Conservation (phyloP, 257 asterid genomes). For the Solanum lignicaule region DNA sequence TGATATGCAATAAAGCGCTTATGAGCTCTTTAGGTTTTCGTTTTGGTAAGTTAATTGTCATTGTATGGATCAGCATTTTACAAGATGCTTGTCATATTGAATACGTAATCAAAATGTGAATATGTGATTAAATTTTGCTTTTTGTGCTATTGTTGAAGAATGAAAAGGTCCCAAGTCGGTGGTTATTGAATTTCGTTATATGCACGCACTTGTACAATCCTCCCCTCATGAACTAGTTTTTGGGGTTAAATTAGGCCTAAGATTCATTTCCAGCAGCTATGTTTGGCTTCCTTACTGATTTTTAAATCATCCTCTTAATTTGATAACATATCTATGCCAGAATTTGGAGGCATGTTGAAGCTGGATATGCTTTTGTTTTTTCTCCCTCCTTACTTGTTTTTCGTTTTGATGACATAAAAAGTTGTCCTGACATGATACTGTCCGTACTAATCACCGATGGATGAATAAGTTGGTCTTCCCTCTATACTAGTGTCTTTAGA, state of each 20-base stretch:
- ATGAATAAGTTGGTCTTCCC: neutral
- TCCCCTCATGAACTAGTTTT: neutral
- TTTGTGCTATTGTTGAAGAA: neutral
- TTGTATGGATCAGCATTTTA: neutral
- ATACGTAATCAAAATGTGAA: neutral
- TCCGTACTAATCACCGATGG: neutral
- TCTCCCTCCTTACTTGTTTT: neutral
- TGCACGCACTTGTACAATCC: neutral
- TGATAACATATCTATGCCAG: neutral
- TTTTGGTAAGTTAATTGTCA: slow-evolving; percentile 49
- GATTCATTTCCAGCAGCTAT: neutral
- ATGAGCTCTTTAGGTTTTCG: slow-evolving; percentile 69
- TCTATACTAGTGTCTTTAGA: neutral
- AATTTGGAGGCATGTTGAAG: neutral
- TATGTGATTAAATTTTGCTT: neutral
- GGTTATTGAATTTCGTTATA: neutral
- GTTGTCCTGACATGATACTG: neutral
- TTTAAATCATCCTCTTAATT: neutral
- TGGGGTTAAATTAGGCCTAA: neutral
- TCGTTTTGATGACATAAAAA: neutral
- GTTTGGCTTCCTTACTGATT: neutral
- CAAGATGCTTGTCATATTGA: neutral
- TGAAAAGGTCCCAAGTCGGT: neutral
- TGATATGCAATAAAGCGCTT: slow-evolving; percentile 78
- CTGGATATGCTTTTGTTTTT: neutral